Conservation (phyloP, 306 rosid genomes). For the Malus domestica region ASM211411v1 NC_041790.1:10704501-10705000, state of each 20-base stretch:
- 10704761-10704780: not conserved
- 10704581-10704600: slow-evolving; percentile 75
- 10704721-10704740: not conserved
- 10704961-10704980: slow-evolving; percentile 80
- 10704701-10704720: not conserved
- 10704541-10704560: slow-evolving; percentile 74
- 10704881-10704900: slow-evolving; percentile 50
- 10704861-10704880: slow-evolving; percentile 66
- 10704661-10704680: no score
- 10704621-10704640: not conserved
- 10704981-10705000: slow-evolving; percentile 40
- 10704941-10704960: slow-evolving; percentile 84
- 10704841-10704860: slow-evolving; percentile 86
- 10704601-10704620: slow-evolving; percentile 75
- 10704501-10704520: slow-evolving; percentile 45
- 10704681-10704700: not conserved
- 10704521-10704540: slow-evolving; percentile 82
- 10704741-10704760: not conserved
- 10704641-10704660: not conserved
- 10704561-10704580: slow-evolving; percentile 50
- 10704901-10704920: slow-evolving; percentile 58
- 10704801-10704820: slow-evolving; percentile 87
- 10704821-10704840: slow-evolving; percentile 91
- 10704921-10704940: slow-evolving; percentile 67
- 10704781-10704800: slow-evolving; percentile 30